Evolutionary conservation across 768 basidiomycete genomes (phyloP).

Genomic region (Sporobolomyces phaffii): DNA sequence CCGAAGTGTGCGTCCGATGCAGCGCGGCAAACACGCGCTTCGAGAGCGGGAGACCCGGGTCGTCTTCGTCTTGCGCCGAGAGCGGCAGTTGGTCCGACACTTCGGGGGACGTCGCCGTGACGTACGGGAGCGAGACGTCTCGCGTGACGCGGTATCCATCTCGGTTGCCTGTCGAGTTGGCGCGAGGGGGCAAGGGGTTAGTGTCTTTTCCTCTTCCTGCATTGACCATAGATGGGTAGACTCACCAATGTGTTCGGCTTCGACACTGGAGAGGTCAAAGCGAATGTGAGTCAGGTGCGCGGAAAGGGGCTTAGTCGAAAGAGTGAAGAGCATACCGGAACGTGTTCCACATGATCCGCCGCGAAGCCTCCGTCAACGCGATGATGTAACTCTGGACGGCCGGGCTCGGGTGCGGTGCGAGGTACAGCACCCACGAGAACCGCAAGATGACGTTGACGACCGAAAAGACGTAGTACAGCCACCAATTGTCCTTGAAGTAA

Average conservation of each 20-base stretch:
- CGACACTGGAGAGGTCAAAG: slow-evolving; percentile 37
- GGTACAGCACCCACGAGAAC: slow-evolving; percentile 76
- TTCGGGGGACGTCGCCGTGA: slow-evolving; percentile 12
- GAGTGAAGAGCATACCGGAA: slow-evolving; percentile 47
- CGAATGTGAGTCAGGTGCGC: not conserved
- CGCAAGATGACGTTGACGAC: slow-evolving; percentile 69
- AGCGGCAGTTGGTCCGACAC: not conserved
- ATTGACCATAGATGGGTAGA: too few relatives aligned
- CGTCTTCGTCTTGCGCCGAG: slow-evolving; percentile 9
- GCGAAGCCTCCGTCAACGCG: slow-evolving; percentile 66
- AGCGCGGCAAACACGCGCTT: slow-evolving; percentile 5
- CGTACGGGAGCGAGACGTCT: slow-evolving; percentile 77
- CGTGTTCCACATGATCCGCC: slow-evolving; percentile 87
- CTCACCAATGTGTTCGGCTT: slow-evolving; percentile 42
- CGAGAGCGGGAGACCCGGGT: not conserved
- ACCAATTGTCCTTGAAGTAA: slow-evolving; percentile 57
- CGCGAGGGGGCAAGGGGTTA: too few relatives aligned
- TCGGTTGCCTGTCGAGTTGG: too few relatives aligned
- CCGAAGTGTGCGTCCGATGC: slow-evolving; percentile 1
- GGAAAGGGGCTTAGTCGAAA: slow-evolving; percentile 4
- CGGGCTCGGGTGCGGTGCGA: slow-evolving; percentile 52
- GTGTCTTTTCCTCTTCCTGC: too few relatives aligned
- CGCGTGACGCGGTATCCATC: slow-evolving; percentile 84
- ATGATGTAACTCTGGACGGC: slow-evolving; percentile 59
- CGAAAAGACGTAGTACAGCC: slow-evolving; percentile 62